phyloP scores from a whole-genome alignment of 164 flowering plant species.

The Nymphaea thermarum region DNA sequence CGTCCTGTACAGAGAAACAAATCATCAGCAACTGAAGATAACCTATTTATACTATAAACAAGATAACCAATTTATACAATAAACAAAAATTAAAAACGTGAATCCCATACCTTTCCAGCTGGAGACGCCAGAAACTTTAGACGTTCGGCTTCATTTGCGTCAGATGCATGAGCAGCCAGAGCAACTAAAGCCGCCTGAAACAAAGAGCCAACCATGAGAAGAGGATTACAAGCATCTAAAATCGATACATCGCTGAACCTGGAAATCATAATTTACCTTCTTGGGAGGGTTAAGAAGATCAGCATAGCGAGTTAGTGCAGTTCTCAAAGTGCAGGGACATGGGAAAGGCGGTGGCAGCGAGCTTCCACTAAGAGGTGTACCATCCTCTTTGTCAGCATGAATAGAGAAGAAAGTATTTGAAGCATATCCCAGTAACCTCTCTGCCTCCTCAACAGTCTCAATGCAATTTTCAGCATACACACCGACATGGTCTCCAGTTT shows the following conservation, averaged over 20 bases:
- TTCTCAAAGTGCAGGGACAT: conserved; percentile 68
- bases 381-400: conserved; percentile 82
- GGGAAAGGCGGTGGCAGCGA: conserved; percentile 88
- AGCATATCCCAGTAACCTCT: conserved; percentile 44
- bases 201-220: neutral
- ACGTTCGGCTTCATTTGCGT: conserved; percentile 77
- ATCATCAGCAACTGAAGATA: neutral
- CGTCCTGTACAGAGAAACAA: conserved; percentile 47
- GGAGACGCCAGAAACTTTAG: conserved; percentile 85
- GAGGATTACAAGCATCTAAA: neutral
- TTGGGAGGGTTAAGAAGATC: conserved; percentile 93
- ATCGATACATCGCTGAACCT: neutral
- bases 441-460: conserved; percentile 79
- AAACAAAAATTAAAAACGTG: neutral
- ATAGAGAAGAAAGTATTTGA: conserved; percentile 69
- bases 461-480: conserved; percentile 63
- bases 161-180: conserved; percentile 89
- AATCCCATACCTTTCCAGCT: conserved; percentile 71
- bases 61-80: neutral
- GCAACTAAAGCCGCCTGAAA: conserved; percentile 80
- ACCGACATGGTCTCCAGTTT: conserved; percentile 98
- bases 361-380: conserved; percentile 68
- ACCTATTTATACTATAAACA: neutral
- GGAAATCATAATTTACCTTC: conserved; percentile 35
- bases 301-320: conserved; percentile 68